Evolutionary conservation across 1,284 basidiomycete species (phyloP).

Genomic region (Pholiota adiposa): DNA sequence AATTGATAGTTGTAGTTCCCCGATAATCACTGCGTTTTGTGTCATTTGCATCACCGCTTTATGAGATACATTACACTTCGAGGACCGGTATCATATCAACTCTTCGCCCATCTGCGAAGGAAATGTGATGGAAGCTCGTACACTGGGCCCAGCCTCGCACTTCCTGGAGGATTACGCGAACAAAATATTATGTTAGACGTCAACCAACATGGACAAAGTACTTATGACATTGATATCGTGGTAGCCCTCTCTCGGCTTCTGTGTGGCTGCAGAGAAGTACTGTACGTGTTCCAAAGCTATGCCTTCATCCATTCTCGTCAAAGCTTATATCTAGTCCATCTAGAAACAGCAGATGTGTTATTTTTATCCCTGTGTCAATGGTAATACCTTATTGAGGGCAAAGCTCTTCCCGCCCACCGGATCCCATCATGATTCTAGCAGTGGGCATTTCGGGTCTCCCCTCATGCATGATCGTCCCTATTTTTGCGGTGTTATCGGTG

Average conservation of each 20-base stretch:
- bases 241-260: neutral
- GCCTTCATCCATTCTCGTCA: neutral
- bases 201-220: too few relatives aligned
- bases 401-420: neutral
- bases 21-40: too few relatives aligned
- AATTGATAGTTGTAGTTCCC: too few relatives aligned
- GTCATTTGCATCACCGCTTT: too few relatives aligned
- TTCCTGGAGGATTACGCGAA: too few relatives aligned
- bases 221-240: neutral
- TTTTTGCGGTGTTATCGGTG: neutral
- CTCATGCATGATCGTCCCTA: neutral
- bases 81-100: too few relatives aligned
- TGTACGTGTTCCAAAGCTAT: neutral
- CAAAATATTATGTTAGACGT: too few relatives aligned
- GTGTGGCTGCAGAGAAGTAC: neutral
- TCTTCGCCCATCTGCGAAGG: too few relatives aligned
- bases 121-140: too few relatives aligned
- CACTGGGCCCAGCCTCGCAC: too few relatives aligned
- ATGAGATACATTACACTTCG: too few relatives aligned
- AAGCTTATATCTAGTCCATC: neutral
- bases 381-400: neutral
- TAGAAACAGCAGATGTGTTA: neutral
- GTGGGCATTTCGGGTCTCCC: neutral
- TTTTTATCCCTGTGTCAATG: neutral
- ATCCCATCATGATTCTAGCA: slow-evolving; percentile 3